A percentile compares a stretch with the other conserved stretches of the same genome.
These are phyloP conservation scores for Chrysophaeum taylorii DNA, from an alignment of 352 stramenopile genomes.

Conservation along the genomic window DNA sequence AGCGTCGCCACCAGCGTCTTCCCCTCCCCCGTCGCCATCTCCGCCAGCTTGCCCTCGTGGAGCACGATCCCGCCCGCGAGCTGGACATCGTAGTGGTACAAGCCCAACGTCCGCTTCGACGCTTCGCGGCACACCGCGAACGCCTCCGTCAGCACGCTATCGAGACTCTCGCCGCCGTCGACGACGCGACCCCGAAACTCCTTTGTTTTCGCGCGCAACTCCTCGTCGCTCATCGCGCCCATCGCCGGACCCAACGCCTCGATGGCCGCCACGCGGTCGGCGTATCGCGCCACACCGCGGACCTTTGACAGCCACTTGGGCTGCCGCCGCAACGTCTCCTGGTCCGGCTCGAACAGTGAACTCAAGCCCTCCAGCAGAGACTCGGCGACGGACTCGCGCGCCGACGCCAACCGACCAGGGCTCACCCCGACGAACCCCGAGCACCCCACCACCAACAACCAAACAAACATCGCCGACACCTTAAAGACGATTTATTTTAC, in stretches of 20 bases:
- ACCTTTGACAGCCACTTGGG: slow-evolving; percentile 14
- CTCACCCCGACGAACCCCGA: too few relatives aligned
- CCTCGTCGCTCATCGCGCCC: slow-evolving; percentile 54
- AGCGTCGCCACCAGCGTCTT: slow-evolving; percentile 46
- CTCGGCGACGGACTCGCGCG: too few relatives aligned
- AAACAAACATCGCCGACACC: too few relatives aligned
- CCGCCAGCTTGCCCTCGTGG: slow-evolving; percentile 39
- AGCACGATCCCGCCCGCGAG: slow-evolving; percentile 41
- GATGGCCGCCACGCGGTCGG: slow-evolving; percentile 47
- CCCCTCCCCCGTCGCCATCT: slow-evolving; percentile 43
- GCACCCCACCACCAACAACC: too few relatives aligned
- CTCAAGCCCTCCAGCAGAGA: too few relatives aligned
- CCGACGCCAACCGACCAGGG: too few relatives aligned
- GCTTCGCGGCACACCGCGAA: slow-evolving; percentile 68
- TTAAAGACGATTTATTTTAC: too few relatives aligned
- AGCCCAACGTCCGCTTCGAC: slow-evolving; percentile 31
- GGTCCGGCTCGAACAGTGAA: neutral
- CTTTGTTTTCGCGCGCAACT: slow-evolving; percentile 46
- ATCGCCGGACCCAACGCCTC: slow-evolving; percentile 52
- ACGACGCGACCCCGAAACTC: slow-evolving; percentile 41
- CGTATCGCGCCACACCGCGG: slow-evolving; percentile 24
- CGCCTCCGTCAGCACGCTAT: slow-evolving; percentile 54
- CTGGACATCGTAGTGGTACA: slow-evolving; percentile 44
- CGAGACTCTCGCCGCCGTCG: slow-evolving; percentile 48
- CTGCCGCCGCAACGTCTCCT: neutral